Base-by-base conservation (phyloP, 2,329 filamentous ascomycete genomes). In the Paraconiothyrium brasiliense region DNA sequence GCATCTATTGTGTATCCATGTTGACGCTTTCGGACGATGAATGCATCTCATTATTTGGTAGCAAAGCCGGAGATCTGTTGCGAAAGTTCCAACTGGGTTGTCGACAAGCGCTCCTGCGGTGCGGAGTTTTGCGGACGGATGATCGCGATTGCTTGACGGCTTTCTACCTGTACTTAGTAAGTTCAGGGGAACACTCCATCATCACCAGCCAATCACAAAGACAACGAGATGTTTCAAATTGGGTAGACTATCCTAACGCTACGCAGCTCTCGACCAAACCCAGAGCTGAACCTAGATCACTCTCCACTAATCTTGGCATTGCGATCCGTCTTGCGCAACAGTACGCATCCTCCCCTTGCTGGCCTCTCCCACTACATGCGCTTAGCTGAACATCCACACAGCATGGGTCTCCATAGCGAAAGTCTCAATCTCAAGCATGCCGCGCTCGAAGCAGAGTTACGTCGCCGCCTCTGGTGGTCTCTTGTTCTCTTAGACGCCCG, bases 341-440 rank as follows among this genome's bases (percentile, higher is more conserved):
- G 52, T 55, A 55, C 4, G 52, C 34, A 14, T 4, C 24, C n/a
- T 20, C 10, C 6, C 20, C 4, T n/a, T 22, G 48, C 14, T n/a
- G 16, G n/a, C 13, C 13, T 30, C 22, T 32, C 22, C 10, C 2
- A 9, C 27, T 44, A n/a, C 24, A 20, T 22, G 32, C 22, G 8
- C 50, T 41, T 37, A 34, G 24, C 14, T 10, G 11, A 22, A 14
- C 10, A 24, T n/a, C 30, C 13, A 2, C 37, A 16, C 8, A 55
- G 85, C 3, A 83, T 89, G 72, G 86, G 87, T 0, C 79, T 90
- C 1, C 85, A 89, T 65, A 82, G 84, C 9, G 89, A 91, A 84
- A 67, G 83, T 76, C 68, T 76, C 16, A 71, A 73, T 22, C 71
- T 86, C 5, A 82, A 84, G 24, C 69, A 90, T 4, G 80, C 81